Evolutionary conservation across 495 filamentous ascomycete genomes (phyloP), one percentile per base, ranked within the genome.

Genomic region (Aspergillus incahuasiensis): DNA sequence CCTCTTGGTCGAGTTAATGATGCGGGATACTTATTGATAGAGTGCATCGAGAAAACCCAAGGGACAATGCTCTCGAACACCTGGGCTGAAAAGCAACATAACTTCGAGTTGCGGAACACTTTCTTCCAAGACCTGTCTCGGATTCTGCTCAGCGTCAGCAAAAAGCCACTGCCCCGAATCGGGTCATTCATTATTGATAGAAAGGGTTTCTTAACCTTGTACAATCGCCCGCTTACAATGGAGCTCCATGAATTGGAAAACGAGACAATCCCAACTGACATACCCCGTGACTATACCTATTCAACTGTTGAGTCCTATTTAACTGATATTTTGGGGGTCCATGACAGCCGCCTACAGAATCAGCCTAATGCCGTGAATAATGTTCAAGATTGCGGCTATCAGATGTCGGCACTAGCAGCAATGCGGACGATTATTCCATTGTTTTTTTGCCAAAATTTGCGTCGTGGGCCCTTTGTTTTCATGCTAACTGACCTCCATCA

Each of bases 191-290:
- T 42, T 0, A 57, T 75, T 19, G 32, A 65, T 44, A 46, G 61
- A 25, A 39, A 64, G 48, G 66, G 73, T 18, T 48, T 56, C 0
- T 16, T 74, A 4, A 43, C 50, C 0, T 57, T 73, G 16, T 60
- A 48, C 7, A 77, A 75, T 56, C 66, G 70, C 0, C 71, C 70
- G 1, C 55, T 74, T 1, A 51, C 47, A 5, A 60, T 65, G 51
- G 45, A 43, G 1, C 50, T 69, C 12, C 52, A 63, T 21, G 42
- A 61, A 8, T 49, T 71, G 1, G 70, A 75, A 52, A 75, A 74
- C 49, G 67, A 65, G n/a, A 57, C 57, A 6, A 60, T 69, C 21
- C 63, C 68, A 8, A 67, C 58, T 0, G 19, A 19, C 11, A 59
- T 75, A 4, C 54, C 35, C 39, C 42, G 67, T 9, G 53, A 62